Evolutionary conservation across 2,329 filamentous ascomycete species (phyloP), one percentile per base, ranked within the genome.

Genomic region (Ustulina deusta): DNA sequence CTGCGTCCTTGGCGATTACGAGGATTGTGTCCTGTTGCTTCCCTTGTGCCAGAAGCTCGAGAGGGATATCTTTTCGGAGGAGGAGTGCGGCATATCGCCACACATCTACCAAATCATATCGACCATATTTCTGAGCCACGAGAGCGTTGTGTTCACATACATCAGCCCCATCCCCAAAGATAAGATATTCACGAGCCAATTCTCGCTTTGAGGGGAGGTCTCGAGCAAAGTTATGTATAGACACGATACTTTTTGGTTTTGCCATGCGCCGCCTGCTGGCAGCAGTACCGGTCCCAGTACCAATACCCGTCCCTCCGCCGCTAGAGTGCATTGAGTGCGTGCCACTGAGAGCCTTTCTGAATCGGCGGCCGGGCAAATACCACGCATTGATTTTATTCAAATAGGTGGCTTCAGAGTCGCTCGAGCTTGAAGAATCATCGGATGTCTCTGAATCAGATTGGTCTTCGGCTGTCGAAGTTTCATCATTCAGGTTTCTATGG

Each of bases 61-160:
- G 82, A 1, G 91, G 92, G 32, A 94, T 90, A 51, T 93, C 89
- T 72, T 92, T 91, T 71, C 90, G 89, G 52, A 98, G 82, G 6
- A 98, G 84, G 65, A 97, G 83, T 20, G 89, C 90, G 62, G 93
- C 84, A 71, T 97, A 91, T 56, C 87, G 88, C 96, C 96, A 99
- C 6, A 97, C 87, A 72, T 93, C 89, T 29, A 91, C 90, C 34
- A 97, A 80, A 70, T 97, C 93, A 15, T 84, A 78, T 70, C 89
- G 87, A 4, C 91, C 92, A 72, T 91, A 86, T 69, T 88, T 90
- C 72, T 89, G 85, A 9, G 95, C 94, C 52, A 97, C 89, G 1
- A 82, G 81, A 9, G 94, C 93, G 78, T 99, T 99, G 74, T 97
- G 91, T 51, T 87, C 84, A 79, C 95, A 98, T 3, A 97, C 89